Percentiles rank a stretch among this genome's conserved stretches.
phyloP scores from a whole-genome alignment of 2,329 filamentous ascomycete genomes.

The Dactylellina parvicollis region DNA sequence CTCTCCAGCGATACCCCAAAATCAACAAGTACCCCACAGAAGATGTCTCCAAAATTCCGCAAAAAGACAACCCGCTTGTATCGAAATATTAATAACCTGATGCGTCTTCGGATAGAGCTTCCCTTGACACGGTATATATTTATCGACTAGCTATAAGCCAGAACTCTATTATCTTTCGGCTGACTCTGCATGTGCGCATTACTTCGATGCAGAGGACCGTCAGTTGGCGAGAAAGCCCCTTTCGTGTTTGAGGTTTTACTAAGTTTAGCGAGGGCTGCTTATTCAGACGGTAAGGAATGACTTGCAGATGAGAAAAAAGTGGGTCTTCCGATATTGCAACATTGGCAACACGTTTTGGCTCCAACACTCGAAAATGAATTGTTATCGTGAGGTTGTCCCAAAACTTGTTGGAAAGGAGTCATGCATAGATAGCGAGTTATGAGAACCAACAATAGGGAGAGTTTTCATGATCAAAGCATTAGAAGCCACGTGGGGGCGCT shows the following conservation, averaged over 20 bases:
- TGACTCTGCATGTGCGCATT: neutral
- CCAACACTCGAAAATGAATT: too few species aligned
- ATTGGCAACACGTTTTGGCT: neutral
- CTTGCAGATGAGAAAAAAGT: neutral
- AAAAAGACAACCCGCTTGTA: too few species aligned
- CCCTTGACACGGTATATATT: neutral
- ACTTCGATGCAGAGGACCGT: neutral
- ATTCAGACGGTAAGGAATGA: neutral
- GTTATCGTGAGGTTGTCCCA: too few species aligned
- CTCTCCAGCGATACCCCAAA: neutral
- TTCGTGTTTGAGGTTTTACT: constrained; percentile 26
- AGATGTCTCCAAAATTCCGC: too few species aligned
- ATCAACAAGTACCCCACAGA: too few species aligned
- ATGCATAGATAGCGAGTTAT: too few species aligned
- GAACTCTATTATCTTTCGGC: neutral
- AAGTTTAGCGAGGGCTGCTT: constrained; percentile 27
- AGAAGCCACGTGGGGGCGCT: too few species aligned
- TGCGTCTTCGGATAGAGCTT: neutral
- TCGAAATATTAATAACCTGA: neutral
- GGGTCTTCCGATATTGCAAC: neutral
- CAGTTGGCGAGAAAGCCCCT: constrained; percentile 10
- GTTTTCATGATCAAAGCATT: too few species aligned
- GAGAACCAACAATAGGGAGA: too few species aligned
- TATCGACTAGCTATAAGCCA: neutral
- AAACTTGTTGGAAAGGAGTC: too few species aligned